phyloP scores from a whole-genome alignment of 306 rosid genomes.

The Dalbergia oliveri region DNA sequence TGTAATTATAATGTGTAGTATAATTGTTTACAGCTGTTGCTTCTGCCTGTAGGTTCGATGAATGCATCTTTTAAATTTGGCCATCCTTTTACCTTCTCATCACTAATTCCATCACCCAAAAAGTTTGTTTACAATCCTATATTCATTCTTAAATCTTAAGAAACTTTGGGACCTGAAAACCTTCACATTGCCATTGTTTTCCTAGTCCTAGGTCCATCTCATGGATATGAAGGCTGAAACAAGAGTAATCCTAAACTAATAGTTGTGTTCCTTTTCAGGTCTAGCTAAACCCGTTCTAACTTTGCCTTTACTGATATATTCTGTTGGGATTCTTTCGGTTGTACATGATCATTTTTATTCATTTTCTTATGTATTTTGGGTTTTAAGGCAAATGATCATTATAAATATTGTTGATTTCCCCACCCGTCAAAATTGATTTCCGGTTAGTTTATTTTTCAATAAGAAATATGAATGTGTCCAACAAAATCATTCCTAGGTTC shows the following conservation, averaged over 20 bases:
- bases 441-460: neutral
- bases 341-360: neutral
- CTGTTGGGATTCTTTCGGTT: neutral
- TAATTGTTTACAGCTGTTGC: neutral
- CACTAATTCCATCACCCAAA: neutral
- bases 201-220: neutral
- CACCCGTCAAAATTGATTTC: neutral
- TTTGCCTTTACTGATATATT: neutral
- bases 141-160: neutral
- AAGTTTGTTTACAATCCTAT: conserved; percentile 17
- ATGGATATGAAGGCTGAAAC: conserved; percentile 10
- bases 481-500: conserved; percentile 17
- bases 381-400: neutral
- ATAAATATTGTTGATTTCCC: neutral
- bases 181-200: conserved; percentile 3
- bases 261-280: conserved; percentile 31
- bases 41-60: conserved; percentile 8
- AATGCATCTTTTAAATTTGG: conserved; percentile 6
- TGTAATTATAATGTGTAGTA: neutral
- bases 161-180: neutral
- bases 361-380: neutral
- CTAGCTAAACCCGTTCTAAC: neutral
- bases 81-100: neutral
- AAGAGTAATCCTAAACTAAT: conserved; percentile 34
- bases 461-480: neutral